phyloP scores from a whole-genome alignment of 148 eudicot species.

The Vaccinium macrocarpon region DNA sequence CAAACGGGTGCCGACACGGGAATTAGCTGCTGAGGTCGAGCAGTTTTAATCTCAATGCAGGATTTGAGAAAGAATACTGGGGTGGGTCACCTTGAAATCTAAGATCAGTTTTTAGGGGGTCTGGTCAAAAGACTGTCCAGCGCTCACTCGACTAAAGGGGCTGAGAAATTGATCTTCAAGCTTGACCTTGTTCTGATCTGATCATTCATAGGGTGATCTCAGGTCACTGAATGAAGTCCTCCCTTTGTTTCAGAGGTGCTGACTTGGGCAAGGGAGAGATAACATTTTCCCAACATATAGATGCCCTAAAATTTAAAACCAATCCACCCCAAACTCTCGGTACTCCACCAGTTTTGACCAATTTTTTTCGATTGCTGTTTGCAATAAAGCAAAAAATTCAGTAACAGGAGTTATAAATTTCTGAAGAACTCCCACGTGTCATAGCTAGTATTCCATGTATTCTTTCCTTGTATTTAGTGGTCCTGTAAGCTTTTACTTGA shows the following conservation, averaged over 20 bases:
- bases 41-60: neutral
- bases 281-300: neutral
- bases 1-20: neutral
- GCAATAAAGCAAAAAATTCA: neutral
- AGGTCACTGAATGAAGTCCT: constrained; percentile 5
- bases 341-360: neutral
- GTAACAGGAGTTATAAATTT: neutral
- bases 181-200: neutral
- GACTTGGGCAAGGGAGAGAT: neutral
- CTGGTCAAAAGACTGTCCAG: neutral
- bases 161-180: neutral
- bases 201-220: neutral
- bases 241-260: neutral
- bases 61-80: neutral
- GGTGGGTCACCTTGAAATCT: neutral
- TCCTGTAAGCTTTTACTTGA: neutral
- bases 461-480: neutral
- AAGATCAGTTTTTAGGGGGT: neutral
- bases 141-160: neutral
- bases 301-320: neutral
- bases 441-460: neutral
- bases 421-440: neutral
- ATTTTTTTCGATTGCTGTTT: neutral
- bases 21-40: neutral
- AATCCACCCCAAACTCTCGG: neutral